Evolutionary conservation across 179 eudicot genomes (phyloP).

Genomic region (Actinidia polygama): DNA sequence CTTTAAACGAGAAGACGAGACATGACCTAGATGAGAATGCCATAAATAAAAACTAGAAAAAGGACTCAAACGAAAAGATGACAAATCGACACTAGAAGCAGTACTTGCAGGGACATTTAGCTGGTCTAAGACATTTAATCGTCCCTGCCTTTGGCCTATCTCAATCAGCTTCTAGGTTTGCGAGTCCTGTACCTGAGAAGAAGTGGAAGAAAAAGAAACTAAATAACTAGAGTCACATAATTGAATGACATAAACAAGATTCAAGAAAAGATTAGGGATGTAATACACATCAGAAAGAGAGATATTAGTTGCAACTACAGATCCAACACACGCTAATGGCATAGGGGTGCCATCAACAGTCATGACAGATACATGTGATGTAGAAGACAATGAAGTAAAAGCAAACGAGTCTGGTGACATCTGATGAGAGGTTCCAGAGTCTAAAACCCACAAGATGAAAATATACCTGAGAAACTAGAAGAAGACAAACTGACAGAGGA

Average conservation of each 20-base stretch:
- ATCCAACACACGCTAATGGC: background rate
- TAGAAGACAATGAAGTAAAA: background rate
- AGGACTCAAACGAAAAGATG: background rate
- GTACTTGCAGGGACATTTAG: background rate
- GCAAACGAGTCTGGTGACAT: background rate
- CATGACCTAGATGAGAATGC: conserved; percentile 23
- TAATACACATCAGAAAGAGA: background rate
- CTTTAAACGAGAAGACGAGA: conserved; percentile 6
- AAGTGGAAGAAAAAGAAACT: background rate
- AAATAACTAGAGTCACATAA: background rate
- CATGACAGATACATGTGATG: background rate
- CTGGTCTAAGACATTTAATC: background rate
- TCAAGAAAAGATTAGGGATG: too few species aligned
- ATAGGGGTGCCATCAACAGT: conserved; percentile 12
- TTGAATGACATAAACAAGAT: background rate
- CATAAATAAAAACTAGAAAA: conserved; percentile 2
- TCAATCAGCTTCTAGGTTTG: conserved; percentile 6
- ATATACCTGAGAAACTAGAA: background rate
- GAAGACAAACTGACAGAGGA: background rate
- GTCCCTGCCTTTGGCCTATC: conserved; percentile 4
- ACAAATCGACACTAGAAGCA: background rate
- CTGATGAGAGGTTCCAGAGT: background rate
- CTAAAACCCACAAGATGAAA: background rate
- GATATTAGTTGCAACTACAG: background rate
- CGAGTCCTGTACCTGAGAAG: background rate